Conservation (phyloP, 1,284 basidiomycete genomes). For the Sutorius eximius region DNA sequence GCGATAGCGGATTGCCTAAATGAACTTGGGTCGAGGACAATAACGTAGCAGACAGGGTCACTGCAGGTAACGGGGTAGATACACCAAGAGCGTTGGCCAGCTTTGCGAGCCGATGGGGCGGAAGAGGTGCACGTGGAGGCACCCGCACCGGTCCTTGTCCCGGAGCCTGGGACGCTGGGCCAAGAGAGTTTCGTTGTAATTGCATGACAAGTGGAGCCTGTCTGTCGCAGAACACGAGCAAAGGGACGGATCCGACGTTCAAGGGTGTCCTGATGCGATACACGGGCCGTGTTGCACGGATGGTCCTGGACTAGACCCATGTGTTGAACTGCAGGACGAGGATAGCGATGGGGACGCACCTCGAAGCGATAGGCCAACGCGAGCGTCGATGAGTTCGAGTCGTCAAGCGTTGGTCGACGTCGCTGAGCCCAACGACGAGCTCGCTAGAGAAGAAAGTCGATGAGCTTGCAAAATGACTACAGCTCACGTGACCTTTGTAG, state of each 20-base stretch:
- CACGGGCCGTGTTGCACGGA: slow-evolving; percentile 2
- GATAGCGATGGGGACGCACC: slow-evolving; percentile 12
- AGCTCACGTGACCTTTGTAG: slow-evolving; percentile 22
- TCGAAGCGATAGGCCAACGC: slow-evolving; percentile 4
- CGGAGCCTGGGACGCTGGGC: slow-evolving; percentile 11
- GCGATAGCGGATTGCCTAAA: slow-evolving; percentile 29
- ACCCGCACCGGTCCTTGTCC: slow-evolving; percentile 44
- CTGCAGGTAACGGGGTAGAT: slow-evolving; percentile 63
- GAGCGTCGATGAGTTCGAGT: not conserved
- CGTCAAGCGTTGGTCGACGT: slow-evolving; percentile 2
- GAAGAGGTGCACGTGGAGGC: slow-evolving; percentile 65
- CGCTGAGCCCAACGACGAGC: slow-evolving; percentile 11
- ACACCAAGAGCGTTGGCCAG: slow-evolving; percentile 81
- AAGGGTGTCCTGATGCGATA: slow-evolving; percentile 4
- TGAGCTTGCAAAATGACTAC: slow-evolving; percentile 7
- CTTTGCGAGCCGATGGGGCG: slow-evolving; percentile 73
- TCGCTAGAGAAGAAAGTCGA: not conserved
- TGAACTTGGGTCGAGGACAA: slow-evolving; percentile 37
- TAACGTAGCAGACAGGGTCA: slow-evolving; percentile 31
- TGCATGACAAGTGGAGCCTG: slow-evolving; percentile 11
- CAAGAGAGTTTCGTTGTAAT: slow-evolving; percentile 13
- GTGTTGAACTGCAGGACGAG: slow-evolving; percentile 2
- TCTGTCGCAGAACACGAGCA: not conserved
- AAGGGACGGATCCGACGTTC: slow-evolving; percentile 4
- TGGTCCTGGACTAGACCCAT: not conserved